phyloP scores from a whole-genome alignment of 345 rosid genomes.

The Camelina laxa region DNA sequence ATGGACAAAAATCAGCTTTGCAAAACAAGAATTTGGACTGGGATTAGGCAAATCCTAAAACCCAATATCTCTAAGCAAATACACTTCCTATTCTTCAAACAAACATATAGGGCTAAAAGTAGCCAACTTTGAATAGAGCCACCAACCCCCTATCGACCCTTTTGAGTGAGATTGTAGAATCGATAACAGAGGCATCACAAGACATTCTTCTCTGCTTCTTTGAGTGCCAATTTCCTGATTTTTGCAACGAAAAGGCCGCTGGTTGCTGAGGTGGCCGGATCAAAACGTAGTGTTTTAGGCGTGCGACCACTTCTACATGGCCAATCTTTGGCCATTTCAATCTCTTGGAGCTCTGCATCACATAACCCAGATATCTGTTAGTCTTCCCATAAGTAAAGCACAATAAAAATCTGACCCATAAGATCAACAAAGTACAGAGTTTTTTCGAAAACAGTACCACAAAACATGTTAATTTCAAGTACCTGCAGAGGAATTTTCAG shows the following conservation, averaged over 20 bases:
- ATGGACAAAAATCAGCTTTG: conserved; percentile 20
- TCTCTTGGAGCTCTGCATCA: conserved; percentile 68
- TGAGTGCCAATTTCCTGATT: conserved; percentile 55
- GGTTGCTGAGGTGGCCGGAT: conserved; percentile 81
- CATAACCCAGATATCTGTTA: conserved; percentile 26
- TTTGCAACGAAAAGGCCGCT: conserved; percentile 92
- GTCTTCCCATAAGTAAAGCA: neutral
- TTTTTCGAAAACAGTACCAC: neutral
- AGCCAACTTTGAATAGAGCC: conserved; percentile 20
- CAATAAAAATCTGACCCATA: neutral
- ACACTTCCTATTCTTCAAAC: conserved; percentile 6
- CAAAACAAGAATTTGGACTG: conserved; percentile 8
- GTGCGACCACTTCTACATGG: conserved; percentile 79
- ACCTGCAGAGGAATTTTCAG: conserved; percentile 77
- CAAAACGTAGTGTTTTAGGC: conserved; percentile 81
- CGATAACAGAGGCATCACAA: conserved; percentile 13
- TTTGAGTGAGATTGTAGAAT: conserved; percentile 1
- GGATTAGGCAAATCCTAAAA: conserved; percentile 21
- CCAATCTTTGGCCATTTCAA: conserved; percentile 72
- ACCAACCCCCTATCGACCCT: conserved; percentile 9
- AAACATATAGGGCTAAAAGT: conserved; percentile 6
- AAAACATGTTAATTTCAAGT: neutral
- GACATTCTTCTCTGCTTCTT: conserved; percentile 19
- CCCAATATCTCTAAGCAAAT: conserved; percentile 6
- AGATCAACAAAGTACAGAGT: neutral